Conservation (phyloP, 1,284 basidiomycete genomes). For the Ustilago trichophora region DNA sequence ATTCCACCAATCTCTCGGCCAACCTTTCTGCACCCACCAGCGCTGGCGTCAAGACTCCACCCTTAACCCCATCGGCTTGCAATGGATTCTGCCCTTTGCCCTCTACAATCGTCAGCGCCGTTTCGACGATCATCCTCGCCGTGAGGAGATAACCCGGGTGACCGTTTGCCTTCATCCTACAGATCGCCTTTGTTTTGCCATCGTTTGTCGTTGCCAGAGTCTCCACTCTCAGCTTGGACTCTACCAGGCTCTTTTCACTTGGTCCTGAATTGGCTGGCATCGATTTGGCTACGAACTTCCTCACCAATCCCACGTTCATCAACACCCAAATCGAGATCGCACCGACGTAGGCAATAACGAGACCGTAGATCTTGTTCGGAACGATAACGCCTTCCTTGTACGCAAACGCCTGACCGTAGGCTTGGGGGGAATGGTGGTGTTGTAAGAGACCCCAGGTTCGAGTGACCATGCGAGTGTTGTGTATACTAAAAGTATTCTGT, state of each 20-base stretch:
- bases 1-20: constrained; percentile 73
- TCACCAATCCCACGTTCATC: constrained; percentile 22
- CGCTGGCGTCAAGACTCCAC: constrained; percentile 81
- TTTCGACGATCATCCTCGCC: constrained; percentile 77
- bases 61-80: constrained; percentile 69
- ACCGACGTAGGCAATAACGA: constrained; percentile 68
- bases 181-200: constrained; percentile 69
- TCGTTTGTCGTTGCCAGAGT: constrained; percentile 69
- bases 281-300: constrained; percentile 1
- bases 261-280: constrained; percentile 36
- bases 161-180: constrained; percentile 75
- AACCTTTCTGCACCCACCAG: constrained; percentile 79
- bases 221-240: constrained; percentile 19
- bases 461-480: constrained; percentile 77
- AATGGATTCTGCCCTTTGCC: constrained; percentile 66
- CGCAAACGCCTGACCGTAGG: constrained; percentile 71
- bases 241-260: constrained; percentile 4
- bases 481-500: constrained; percentile 73
- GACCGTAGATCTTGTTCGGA: constrained; percentile 69
- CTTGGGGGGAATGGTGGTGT: constrained; percentile 47
- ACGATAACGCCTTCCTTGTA: constrained; percentile 78
- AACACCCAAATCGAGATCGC: constrained; percentile 62
- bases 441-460: constrained; percentile 80
- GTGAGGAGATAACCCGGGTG: constrained; percentile 82
- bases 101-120: constrained; percentile 75